phyloP scores from a whole-genome alignment of 192 early-diverging fungal species.

The Thoreauomyces humboldtii region DNA sequence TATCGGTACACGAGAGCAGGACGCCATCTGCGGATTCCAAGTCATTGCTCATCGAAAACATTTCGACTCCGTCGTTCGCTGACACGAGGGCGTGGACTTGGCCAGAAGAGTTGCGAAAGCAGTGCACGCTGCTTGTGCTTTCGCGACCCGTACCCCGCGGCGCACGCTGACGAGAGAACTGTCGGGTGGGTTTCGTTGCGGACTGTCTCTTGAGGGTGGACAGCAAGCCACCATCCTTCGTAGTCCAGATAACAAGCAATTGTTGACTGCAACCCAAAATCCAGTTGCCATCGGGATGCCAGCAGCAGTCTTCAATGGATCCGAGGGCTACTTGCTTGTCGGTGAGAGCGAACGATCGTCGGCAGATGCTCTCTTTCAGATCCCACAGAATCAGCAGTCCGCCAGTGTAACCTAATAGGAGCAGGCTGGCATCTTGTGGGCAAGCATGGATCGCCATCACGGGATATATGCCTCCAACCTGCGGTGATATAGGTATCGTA shows the following conservation, averaged over 20 bases:
- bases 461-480: background rate
- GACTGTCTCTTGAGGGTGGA: conserved; percentile 15
- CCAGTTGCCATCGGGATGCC: conserved; percentile 47
- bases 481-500: background rate
- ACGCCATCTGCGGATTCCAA: too few relatives aligned
- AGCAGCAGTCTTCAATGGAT: conserved; percentile 40
- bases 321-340: conserved; percentile 16
- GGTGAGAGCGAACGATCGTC: conserved; percentile 6
- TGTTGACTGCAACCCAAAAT: conserved; percentile 49
- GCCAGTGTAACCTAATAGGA: conserved; percentile 53
- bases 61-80: too few relatives aligned
- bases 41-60: too few relatives aligned
- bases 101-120: too few relatives aligned
- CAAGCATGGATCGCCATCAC: conserved; percentile 49
- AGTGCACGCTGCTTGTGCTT: too few relatives aligned
- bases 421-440: conserved; percentile 47
- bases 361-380: conserved; percentile 36
- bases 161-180: too few relatives aligned
- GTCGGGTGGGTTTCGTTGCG: background rate
- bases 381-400: conserved; percentile 50
- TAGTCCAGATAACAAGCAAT: conserved; percentile 47
- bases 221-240: conserved; percentile 23
- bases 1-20: too few relatives aligned
- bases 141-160: too few relatives aligned
- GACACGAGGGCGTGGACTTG: too few relatives aligned